Conservation (phyloP, 345 rosid genomes). For the Acer negundo region DNA sequence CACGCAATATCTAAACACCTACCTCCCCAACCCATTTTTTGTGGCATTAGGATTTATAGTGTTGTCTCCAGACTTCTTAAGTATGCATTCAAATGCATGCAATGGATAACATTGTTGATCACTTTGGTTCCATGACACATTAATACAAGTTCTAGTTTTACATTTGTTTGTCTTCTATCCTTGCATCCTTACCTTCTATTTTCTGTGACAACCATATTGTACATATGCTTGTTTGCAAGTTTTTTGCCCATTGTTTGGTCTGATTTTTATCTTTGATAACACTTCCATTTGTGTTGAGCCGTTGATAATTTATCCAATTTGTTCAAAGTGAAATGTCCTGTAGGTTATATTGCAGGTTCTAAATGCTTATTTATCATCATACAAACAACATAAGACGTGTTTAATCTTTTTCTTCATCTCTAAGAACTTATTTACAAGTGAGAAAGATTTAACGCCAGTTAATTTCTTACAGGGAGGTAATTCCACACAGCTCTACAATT, state of each 20-base stretch:
- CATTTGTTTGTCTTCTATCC: background rate
- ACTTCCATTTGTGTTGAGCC: too few relatives aligned
- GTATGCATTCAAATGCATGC: background rate
- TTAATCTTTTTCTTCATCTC: background rate
- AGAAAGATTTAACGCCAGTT: conserved; percentile 3
- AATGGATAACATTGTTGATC: background rate
- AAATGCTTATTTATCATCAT: conserved; percentile 3
- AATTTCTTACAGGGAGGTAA: conserved; percentile 69
- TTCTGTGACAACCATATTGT: background rate
- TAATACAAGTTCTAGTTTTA: background rate
- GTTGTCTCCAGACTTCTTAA: background rate
- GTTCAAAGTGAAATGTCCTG: background rate
- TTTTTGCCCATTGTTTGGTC: background rate
- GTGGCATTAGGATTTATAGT: background rate
- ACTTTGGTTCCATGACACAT: background rate
- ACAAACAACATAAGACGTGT: background rate
- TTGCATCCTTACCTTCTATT: background rate
- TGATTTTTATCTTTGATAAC: background rate
- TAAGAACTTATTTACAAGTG: background rate
- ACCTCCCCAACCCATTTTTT: background rate
- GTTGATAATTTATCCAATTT: background rate
- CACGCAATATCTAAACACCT: background rate
- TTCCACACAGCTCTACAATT: conserved; percentile 77
- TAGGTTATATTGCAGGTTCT: background rate
- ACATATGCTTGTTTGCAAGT: background rate